Percentiles rank a stretch among this genome's conserved stretches.
phyloP scores from a whole-genome alignment of 2,329 filamentous ascomycete genomes.

The Colletotrichum acutatum region DNA sequence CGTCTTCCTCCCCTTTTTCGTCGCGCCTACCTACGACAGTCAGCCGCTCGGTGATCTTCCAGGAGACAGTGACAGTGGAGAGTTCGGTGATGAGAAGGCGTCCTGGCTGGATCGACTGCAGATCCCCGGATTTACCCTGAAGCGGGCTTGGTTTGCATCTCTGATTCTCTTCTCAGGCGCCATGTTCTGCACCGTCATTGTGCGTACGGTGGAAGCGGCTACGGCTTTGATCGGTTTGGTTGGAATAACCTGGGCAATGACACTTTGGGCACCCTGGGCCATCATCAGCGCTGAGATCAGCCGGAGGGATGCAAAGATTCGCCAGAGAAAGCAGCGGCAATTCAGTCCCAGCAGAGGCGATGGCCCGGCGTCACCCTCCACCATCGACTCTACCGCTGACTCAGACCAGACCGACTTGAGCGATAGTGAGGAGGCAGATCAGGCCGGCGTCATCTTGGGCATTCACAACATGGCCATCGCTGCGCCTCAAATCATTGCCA shows the following conservation, averaged over 20 bases:
- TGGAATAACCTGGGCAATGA: constrained; percentile 92
- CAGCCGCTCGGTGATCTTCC: constrained; percentile 45
- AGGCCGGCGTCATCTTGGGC: constrained; percentile 90
- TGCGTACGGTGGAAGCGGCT: constrained; percentile 75
- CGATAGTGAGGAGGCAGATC: constrained; percentile 72
- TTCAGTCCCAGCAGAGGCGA: constrained; percentile 32
- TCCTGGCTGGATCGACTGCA: constrained; percentile 70
- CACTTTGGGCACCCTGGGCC: constrained; percentile 94
- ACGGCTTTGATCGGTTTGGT: constrained; percentile 83
- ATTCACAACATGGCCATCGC: constrained; percentile 97
- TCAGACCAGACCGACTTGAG: constrained; percentile 25
- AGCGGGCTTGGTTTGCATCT: constrained; percentile 86
- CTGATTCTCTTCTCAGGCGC: constrained; percentile 84
- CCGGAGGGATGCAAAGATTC: constrained; percentile 74
- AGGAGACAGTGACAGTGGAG: constrained; percentile 44
- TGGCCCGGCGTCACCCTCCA: constrained; percentile 23
- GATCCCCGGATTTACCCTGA: constrained; percentile 86
- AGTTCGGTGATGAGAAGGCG: constrained; percentile 48
- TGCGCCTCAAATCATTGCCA: constrained; percentile 90
- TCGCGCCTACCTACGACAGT: constrained; percentile 80
- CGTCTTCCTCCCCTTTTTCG: constrained; percentile 85
- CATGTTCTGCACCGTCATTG: constrained; percentile 87
- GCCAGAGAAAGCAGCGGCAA: constrained; percentile 48
- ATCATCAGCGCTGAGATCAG: constrained; percentile 94
- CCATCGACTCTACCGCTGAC: constrained; percentile 17